phyloP scores from a whole-genome alignment of 2,329 filamentous ascomycete genomes.

The Epichloe scottii region DNA sequence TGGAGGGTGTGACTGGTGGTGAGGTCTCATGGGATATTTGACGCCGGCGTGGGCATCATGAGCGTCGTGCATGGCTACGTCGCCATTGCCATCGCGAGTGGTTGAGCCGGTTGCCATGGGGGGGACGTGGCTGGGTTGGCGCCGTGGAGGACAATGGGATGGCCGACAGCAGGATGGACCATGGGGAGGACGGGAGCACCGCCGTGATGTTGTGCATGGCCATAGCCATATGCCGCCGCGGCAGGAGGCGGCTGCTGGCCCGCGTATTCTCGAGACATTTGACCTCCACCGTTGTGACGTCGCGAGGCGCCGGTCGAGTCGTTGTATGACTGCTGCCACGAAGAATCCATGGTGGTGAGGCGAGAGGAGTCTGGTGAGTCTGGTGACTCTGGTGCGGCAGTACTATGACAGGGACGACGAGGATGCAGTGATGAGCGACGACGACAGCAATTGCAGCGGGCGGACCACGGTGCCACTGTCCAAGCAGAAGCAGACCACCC shows the following conservation, averaged over 20 bases:
- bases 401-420: background rate
- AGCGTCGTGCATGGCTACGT: conserved; percentile 77
- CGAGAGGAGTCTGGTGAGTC: conserved; percentile 8
- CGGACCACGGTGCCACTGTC: background rate
- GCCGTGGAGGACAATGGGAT: conserved; percentile 18
- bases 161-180: conserved; percentile 19
- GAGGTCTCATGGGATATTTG: conserved; percentile 73
- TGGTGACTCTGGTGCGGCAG: conserved; percentile 4
- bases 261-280: conserved; percentile 37
- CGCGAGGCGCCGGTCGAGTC: conserved; percentile 50
- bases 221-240: conserved; percentile 33
- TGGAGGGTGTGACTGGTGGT: conserved; percentile 61
- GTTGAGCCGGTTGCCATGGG: conserved; percentile 40
- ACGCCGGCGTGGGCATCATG: conserved; percentile 71
- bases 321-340: conserved; percentile 54
- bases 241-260: conserved; percentile 19
- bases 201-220: conserved; percentile 55
- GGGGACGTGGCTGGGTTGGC: conserved; percentile 41
- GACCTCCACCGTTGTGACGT: conserved; percentile 45
- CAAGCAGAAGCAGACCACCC: background rate
- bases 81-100: conserved; percentile 59
- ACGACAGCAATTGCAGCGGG: conserved; percentile 3
- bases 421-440: background rate
- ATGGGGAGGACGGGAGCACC: conserved; percentile 19
- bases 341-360: conserved; percentile 33